Conservation (phyloP, 2,329 filamentous ascomycete genomes). For the Cyanodermella asteris region DNA sequence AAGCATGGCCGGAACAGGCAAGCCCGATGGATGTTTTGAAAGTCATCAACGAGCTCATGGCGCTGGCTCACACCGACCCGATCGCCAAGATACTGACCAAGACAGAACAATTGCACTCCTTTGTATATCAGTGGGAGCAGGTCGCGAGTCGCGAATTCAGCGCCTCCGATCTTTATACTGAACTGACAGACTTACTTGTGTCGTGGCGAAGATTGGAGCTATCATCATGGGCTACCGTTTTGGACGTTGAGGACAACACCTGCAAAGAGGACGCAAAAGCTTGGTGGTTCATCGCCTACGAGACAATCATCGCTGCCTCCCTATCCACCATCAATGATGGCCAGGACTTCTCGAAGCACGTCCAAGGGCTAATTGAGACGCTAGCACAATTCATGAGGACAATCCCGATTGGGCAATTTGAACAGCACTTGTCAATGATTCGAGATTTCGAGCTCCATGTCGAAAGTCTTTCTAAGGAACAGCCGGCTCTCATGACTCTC, state of each 20-base stretch:
- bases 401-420: conserved; percentile 64
- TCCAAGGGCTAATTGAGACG: conserved; percentile 47
- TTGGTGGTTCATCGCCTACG: conserved; percentile 96
- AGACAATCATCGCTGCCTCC: conserved; percentile 61
- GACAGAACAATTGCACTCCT: conserved; percentile 66
- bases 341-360: conserved; percentile 39
- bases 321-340: conserved; percentile 39
- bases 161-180: conserved; percentile 48
- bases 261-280: conserved; percentile 57
- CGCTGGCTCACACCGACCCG: conserved; percentile 58
- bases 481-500: conserved; percentile 35
- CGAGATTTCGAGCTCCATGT: conserved; percentile 41
- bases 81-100: conserved; percentile 69
- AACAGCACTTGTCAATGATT: conserved; percentile 49
- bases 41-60: conserved; percentile 52
- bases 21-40: conserved; percentile 57
- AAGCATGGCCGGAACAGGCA: conserved; percentile 49
- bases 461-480: conserved; percentile 35
- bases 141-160: conserved; percentile 68
- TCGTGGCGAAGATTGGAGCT: conserved; percentile 81
- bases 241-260: conserved; percentile 62
- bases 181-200: conserved; percentile 60
- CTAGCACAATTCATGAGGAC: conserved; percentile 59
- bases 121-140: conserved; percentile 84
- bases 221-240: conserved; percentile 71